Conservation (phyloP, 2,329 filamentous ascomycete species). For the Alternaria novae-zelandiae region DNA sequence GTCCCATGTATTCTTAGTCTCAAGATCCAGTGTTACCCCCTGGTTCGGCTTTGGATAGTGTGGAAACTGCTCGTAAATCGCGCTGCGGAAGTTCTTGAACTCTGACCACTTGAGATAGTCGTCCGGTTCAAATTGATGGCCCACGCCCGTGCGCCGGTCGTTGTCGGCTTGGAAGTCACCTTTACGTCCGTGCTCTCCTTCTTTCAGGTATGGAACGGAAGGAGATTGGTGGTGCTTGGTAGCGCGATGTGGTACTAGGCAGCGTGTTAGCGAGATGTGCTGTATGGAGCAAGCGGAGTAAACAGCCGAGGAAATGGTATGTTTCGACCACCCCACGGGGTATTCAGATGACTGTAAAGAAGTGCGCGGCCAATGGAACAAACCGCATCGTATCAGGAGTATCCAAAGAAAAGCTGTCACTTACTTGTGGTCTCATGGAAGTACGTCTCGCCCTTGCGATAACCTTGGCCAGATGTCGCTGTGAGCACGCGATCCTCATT, state of each 20-base stretch:
- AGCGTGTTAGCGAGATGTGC: neutral
- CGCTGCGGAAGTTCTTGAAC: neutral
- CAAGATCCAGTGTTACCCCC: neutral
- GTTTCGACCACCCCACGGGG: neutral
- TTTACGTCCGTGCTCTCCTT: conserved; percentile 27
- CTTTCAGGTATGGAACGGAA: conserved; percentile 22
- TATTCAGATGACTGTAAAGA: neutral
- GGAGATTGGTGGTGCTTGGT: neutral
- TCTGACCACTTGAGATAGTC: conserved; percentile 16
- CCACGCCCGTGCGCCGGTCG: conserved; percentile 23
- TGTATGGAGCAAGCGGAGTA: neutral
- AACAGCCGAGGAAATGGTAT: neutral
- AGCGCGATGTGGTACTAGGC: neutral
- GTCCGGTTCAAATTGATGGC: conserved; percentile 19
- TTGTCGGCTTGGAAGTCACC: conserved; percentile 26
- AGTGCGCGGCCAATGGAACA: neutral
- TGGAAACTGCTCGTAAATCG: neutral
- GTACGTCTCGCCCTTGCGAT: neutral
- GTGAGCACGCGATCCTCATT: conserved; percentile 4
- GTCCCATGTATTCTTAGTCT: neutral
- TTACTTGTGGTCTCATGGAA: conserved; percentile 11
- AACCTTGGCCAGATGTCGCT: neutral
- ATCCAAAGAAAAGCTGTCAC: neutral
- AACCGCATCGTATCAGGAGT: neutral
- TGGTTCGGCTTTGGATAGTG: neutral